Evolutionary conservation across 1,284 basidiomycete species (phyloP), one percentile per base, ranked within the genome.

Genomic region (Fomes fomentarius): DNA sequence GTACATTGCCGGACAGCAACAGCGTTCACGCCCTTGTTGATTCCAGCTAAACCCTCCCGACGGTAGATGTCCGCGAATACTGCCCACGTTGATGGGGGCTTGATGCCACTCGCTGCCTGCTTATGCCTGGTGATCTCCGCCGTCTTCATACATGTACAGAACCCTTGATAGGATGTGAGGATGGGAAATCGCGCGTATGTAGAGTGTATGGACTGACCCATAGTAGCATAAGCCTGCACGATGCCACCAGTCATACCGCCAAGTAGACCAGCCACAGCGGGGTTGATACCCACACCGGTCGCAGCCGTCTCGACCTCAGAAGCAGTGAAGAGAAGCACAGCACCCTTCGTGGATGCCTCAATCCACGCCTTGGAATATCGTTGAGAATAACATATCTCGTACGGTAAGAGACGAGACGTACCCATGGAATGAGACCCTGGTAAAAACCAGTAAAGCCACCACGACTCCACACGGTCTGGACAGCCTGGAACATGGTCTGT

Each of bases 21-120:
- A 22, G 97, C 97, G 68, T 99, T 98, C 58, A 99, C 97, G 75
- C 97, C 97, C 80, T 98, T 99, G 85, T 99, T 99, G 69, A 99
- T 96, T 54, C 97, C 97, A 49, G 85, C 84, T 70, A 99, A 83
- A 70, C 97, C 97, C 67, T 98, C 97, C 50, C 88, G 81, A 50
- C 89, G 84, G 76, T 95, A 98, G 65, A 99, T 99, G 69, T 98
- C 95, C 62, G 80, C 85, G 68, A 99, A 98, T 39, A 98, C 89
- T 50, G 89, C 89, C 86, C 93, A 97, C 5, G 96, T 99, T 40
- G 94, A 96, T 43, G 93, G 94, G 10, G 94, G 93, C 70, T 93
- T 91, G 46, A 90, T 82, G 41, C 97, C 97, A 25, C 85, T 72
- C n/a, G 87, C 85, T n/a, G 87, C 89, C 68, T 95, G 92, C 77